Percentiles rank a stretch among this genome's conserved stretches.
phyloP scores from a whole-genome alignment of 2,329 filamentous ascomycete genomes.

The Alternaria hordeiaustralica region DNA sequence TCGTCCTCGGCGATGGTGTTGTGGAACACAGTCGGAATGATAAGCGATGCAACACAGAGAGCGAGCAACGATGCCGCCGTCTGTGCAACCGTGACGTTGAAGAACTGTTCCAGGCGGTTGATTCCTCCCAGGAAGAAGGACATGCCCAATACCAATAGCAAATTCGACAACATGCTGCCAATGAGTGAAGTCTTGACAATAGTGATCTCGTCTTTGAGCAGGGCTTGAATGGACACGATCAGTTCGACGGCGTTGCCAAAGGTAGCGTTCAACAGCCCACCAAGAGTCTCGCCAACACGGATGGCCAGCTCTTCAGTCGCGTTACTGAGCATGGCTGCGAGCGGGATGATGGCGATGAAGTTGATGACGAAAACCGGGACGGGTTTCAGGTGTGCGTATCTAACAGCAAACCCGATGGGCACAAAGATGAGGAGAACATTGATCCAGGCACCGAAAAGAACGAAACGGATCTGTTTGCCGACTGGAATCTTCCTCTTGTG shows the following conservation, averaged over 20 bases:
- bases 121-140: conserved; percentile 89
- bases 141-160: conserved; percentile 88
- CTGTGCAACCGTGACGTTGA: conserved; percentile 91
- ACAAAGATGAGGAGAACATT: conserved; percentile 81
- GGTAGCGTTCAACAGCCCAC: conserved; percentile 86
- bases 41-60: conserved; percentile 78
- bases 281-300: conserved; percentile 78
- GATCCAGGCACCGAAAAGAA: conserved; percentile 83
- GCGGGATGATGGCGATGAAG: conserved; percentile 89
- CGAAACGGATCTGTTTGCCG: conserved; percentile 70
- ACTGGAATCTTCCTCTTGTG: conserved; percentile 44
- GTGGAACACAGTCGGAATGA: conserved; percentile 85
- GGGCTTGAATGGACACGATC: conserved; percentile 85
- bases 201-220: conserved; percentile 73
- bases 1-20: conserved; percentile 41
- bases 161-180: conserved; percentile 88
- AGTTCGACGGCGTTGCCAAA: conserved; percentile 92
- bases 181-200: conserved; percentile 95
- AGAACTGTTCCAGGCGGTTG: conserved; percentile 80
- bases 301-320: conserved; percentile 90
- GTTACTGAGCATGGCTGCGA: conserved; percentile 85
- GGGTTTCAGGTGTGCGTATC: conserved; percentile 60
- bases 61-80: conserved; percentile 83
- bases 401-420: conserved; percentile 76
- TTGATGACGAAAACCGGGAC: conserved; percentile 78